These are phyloP conservation scores for Chaetomidium leptoderma DNA, from an alignment of 495 filamentous ascomycete genomes.

Conservation along the genomic window DNA sequence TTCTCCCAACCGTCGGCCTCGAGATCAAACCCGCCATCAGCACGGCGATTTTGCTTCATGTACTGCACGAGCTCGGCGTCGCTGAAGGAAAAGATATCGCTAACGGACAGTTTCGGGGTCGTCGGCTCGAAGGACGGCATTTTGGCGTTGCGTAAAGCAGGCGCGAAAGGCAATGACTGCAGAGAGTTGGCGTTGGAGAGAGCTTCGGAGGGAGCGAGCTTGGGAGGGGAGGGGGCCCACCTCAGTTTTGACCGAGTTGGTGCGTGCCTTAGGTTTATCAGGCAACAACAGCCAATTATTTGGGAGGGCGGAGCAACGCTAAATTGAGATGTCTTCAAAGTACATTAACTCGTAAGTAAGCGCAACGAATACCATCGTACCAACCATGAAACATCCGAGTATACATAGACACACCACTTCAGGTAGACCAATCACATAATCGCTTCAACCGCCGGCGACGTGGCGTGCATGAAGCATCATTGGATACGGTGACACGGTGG, in stretches of 20 bases:
- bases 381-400: no score
- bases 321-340: no score
- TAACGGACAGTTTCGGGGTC: background rate
- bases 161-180: background rate
- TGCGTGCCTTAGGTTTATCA: background rate
- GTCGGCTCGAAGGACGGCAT: background rate
- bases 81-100: background rate
- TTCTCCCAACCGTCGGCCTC: slow-evolving; percentile 2
- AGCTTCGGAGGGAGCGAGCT: background rate
- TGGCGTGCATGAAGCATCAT: no score
- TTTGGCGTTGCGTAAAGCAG: background rate
- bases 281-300: no score
- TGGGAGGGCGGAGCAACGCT: no score
- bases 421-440: no score
- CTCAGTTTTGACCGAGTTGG: background rate
- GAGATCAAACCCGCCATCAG: slow-evolving; percentile 1
- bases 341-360: no score
- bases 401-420: no score
- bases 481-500: no score
- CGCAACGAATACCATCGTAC: no score
- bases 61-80: background rate
- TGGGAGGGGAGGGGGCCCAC: no score
- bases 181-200: background rate
- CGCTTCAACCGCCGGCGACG: no score
- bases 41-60: slow-evolving; percentile 5